phyloP scores from a whole-genome alignment of 352 stramenopile genomes.

The Pythium pyrilobum region DNA sequence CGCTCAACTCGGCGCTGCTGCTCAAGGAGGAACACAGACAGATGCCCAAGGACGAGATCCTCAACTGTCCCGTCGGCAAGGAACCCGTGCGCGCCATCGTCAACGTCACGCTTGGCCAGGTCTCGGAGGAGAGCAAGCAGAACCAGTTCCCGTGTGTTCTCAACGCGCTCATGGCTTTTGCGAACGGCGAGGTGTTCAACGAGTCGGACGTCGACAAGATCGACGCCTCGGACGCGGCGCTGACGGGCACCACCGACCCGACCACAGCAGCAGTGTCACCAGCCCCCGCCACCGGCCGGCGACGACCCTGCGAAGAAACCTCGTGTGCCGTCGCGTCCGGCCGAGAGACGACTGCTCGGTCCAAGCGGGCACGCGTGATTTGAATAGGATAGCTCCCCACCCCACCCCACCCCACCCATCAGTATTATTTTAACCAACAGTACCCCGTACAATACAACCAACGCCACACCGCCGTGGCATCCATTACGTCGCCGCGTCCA shows the following conservation, averaged over 20 bases:
- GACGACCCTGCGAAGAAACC: constrained; percentile 14
- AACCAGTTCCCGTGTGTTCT: constrained; percentile 74
- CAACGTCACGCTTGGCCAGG: constrained; percentile 74
- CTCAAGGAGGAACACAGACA: constrained; percentile 57
- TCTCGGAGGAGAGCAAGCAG: constrained; percentile 46
- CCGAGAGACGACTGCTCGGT: neutral
- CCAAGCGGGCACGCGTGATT: constrained; percentile 17
- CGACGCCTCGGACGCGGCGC: constrained; percentile 5
- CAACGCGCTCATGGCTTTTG: constrained; percentile 78
- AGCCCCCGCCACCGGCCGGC: neutral
- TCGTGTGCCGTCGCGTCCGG: neutral
- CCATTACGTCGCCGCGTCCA: too few species aligned
- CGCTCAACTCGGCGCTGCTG: constrained; percentile 72
- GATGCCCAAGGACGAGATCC: constrained; percentile 48
- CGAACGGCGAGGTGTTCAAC: constrained; percentile 59
- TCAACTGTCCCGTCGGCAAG: constrained; percentile 45
- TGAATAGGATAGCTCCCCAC: neutral
- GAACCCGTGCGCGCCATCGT: constrained; percentile 69
- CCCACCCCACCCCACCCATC: too few species aligned
- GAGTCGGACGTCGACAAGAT: constrained; percentile 43
- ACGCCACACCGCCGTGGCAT: too few species aligned
- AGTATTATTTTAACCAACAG: too few species aligned
- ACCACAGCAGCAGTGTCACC: neutral
- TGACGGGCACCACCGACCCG: neutral
- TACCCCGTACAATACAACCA: neutral